phyloP scores from a whole-genome alignment of 441 rosid genomes.

The Sinapis alba region DNA sequence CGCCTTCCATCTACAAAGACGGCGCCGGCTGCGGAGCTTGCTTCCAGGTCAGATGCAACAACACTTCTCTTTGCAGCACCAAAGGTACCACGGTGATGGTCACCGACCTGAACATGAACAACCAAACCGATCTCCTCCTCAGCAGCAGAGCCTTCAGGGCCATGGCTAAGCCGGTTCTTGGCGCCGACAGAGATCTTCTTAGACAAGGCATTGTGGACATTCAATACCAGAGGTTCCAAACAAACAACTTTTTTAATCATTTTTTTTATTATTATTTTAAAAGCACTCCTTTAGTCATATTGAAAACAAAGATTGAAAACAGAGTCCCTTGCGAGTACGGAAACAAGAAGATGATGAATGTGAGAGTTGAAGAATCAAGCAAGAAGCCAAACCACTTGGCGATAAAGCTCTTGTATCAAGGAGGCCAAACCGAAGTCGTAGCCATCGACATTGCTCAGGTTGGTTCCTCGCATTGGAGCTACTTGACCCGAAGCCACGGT shows the following conservation, averaged over 20 bases:
- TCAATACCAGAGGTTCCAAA: conserved; percentile 62
- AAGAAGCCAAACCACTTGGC: conserved; percentile 66
- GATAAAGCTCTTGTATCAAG: conserved; percentile 74
- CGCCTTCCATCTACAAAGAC: conserved; percentile 71
- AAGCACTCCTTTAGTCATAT: too few relatives aligned
- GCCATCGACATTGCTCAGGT: conserved; percentile 75
- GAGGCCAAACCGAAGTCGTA: conserved; percentile 90
- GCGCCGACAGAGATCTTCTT: conserved; percentile 50
- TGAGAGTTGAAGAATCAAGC: conserved; percentile 90
- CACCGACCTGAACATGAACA: conserved; percentile 66
- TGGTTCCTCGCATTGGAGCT: conserved; percentile 74
- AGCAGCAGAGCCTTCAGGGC: conserved; percentile 82
- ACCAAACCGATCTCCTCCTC: conserved; percentile 71
- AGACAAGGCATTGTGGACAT: conserved; percentile 71
- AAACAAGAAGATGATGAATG: conserved; percentile 66
- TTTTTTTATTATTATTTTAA: too few relatives aligned
- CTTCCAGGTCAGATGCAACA: conserved; percentile 86
- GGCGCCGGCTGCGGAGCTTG: conserved; percentile 95
- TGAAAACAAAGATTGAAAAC: not conserved
- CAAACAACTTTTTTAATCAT: not conserved
- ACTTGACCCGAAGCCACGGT: conserved; percentile 70
- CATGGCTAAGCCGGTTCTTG: conserved; percentile 59
- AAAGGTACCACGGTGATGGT: conserved; percentile 67
- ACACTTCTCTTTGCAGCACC: conserved; percentile 54
- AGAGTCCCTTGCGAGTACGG: conserved; percentile 88